Percentiles rank a stretch among this genome's conserved stretches.
These are phyloP conservation scores for Pseudocercospora macadamiae DNA, from an alignment of 2,329 filamentous ascomycete species.

Conservation along the genomic window DNA sequence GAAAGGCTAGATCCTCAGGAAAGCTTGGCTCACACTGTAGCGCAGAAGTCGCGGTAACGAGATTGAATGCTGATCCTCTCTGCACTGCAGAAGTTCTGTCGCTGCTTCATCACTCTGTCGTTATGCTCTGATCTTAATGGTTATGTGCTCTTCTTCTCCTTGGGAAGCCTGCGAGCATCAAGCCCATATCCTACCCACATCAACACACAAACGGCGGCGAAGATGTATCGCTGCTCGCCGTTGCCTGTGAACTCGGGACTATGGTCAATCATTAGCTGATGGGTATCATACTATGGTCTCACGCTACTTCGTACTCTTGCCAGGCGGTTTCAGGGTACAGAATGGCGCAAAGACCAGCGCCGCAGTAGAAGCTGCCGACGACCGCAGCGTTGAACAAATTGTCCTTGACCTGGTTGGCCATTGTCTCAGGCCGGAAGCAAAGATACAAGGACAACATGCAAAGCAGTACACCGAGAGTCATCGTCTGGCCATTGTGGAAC, in stretches of 20 bases:
- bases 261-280: background rate
- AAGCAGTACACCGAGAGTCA: conserved; percentile 50
- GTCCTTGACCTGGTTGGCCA: conserved; percentile 15
- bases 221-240: conserved; percentile 41
- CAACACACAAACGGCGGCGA: conserved; percentile 29
- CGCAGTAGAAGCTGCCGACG: conserved; percentile 49
- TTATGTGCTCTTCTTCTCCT: conserved; percentile 28
- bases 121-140: background rate
- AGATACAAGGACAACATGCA: conserved; percentile 45
- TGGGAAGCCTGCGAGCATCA: conserved; percentile 30
- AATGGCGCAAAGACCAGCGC: conserved; percentile 48
- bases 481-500: conserved; percentile 58
- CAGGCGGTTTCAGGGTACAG: conserved; percentile 51
- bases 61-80: background rate
- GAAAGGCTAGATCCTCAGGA: background rate
- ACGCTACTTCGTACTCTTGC: conserved; percentile 38
- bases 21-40: background rate
- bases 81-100: no score
- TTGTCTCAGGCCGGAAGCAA: conserved; percentile 31
- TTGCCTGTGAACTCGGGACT: conserved; percentile 49
- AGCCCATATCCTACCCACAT: conserved; percentile 39
- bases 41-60: background rate
- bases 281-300: background rate
- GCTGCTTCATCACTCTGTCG: no score
- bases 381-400: conserved; percentile 41